Evolutionary conservation across 345 rosid species (phyloP), one percentile per base, ranked within the genome.

Genomic region (Streptanthus diversifolius): DNA sequence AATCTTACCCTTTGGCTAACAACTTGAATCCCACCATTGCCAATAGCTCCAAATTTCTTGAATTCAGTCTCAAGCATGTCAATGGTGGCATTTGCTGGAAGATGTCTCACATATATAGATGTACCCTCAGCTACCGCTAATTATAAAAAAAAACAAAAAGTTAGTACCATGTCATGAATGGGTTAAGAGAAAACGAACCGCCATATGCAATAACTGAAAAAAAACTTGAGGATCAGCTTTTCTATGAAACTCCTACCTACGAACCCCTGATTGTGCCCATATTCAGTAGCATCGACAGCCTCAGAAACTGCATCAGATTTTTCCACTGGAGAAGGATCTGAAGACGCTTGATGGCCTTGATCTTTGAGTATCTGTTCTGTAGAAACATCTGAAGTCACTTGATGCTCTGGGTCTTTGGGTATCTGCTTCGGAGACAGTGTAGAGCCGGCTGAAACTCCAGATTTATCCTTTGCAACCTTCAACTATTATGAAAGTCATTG

Each of bases 101-200:
- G 87, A 63, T 90, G 93, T 82, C 80, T 93, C 35, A 93, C 83
- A 65, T 93, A 85, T 57, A 93, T 77, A 29, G 98, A 93, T 40
- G 86, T 82, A 45, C 96, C 89, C 67, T 89, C 95, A 60, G 83
- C 88, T 83, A 83, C 63, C 66, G 24, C 14, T 25, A 43, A 44
- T 21, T 14, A 10, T 14, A 10, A 57, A 5, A 35, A 35, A 9
- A 35, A 3, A 35, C 11, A 70, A 41, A 35, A 25, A 9, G 27
- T 35, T 41, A 6, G 29, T 9, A 21, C 45, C 39, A 57, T 47
- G 44, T 36, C 19, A 58, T 32, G 41, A 70, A 29, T n/a, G 32
- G 33, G 49, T 40, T 54, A 12, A 40, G 43, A 58, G 85, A 25
- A 55, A 14, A 25, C 10, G 3, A 19, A 43, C 45, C 3, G 10